Base-by-base conservation (phyloP, 1,139 yeast genomes). In the Groenewaldozyma auringiensis region DNA sequence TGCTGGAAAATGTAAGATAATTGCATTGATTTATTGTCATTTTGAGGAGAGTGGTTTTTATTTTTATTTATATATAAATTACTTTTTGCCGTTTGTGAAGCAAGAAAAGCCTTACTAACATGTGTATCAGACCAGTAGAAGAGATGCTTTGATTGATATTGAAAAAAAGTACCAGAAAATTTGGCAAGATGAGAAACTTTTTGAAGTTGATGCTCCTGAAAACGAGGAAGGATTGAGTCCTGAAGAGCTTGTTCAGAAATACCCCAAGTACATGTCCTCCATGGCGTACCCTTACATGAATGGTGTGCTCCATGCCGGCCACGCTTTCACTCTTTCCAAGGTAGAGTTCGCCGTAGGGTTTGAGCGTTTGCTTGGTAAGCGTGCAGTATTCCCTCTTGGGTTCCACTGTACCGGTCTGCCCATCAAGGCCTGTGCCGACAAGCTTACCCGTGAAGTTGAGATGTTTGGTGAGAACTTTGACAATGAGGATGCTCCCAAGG, bases 401-500 rank as follows among this genome's bases (percentile, higher is more conserved):
- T 92, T 92, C 81, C 99, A 92, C 69, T 94, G 98, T 76, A 92
- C 98, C 39, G 99, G 99, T 74, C 84, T 92, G 96, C 98, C 99
- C 48, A 94, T 92, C 65, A 83, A 69, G 71, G 92, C 98, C 16
- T 78, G 96, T 61, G 98, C 99, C 42, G 99, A 92, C 69, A 92
- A 92, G 69, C 77, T 94, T 60, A 79, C 80, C 62, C 79, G 98
- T 66, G 98, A 92, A 72, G 75, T 89, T 49, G 97, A 92, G 69
- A 68, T 79, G 64, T 92, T 92, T 65, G 98, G 99, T 42, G 72
- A 69, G 25, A 89, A 86, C 60, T 92, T 86, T 62, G 72, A 79
- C 18, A 79, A 79, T n/a, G 81, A 73, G 41, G 81, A 80, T 42
- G 72, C 76, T 40, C 78, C 70, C 37, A 80, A 70, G n/a, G 80